Evolutionary conservation across 345 rosid genomes (phyloP).

Genomic region (Eucalyptus tenuipes): DNA sequence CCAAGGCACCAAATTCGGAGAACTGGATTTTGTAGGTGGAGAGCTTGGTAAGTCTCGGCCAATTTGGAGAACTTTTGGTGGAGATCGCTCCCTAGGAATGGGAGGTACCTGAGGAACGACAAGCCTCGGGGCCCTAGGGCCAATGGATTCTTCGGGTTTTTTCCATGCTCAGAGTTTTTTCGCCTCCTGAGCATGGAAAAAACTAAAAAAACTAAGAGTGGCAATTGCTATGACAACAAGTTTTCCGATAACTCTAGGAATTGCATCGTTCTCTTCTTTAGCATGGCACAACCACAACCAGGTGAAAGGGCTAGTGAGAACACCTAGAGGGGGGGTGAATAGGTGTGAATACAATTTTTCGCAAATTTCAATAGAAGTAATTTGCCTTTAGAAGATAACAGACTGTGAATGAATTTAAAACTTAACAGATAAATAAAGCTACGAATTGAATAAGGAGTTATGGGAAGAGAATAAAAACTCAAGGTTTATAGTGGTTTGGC

Average conservation of each 20-base stretch:
- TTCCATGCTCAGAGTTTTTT: no score
- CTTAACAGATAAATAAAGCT: no score
- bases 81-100: conserved; percentile 15
- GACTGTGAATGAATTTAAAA: no score
- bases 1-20: conserved; percentile 21
- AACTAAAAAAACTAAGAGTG: not conserved
- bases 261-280: not conserved
- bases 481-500: no score
- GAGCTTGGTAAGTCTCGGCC: not conserved
- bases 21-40: conserved; percentile 22
- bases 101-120: conserved; percentile 32
- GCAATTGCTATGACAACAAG: not conserved
- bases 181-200: not conserved
- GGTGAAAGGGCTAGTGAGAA: no score
- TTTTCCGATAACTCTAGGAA: not conserved
- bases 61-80: conserved; percentile 15
- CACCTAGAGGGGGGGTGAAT: no score
- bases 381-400: no score
- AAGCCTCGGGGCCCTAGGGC: conserved; percentile 22
- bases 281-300: not conserved
- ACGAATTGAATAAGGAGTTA: no score
- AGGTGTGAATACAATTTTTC: no score
- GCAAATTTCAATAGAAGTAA: no score
- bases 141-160: not conserved
- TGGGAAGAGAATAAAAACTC: no score